Percentiles rank a stretch among this genome's conserved stretches.
Conservation (phyloP, 805 yeast genomes). For the Starmerella stigmatis region DNA sequence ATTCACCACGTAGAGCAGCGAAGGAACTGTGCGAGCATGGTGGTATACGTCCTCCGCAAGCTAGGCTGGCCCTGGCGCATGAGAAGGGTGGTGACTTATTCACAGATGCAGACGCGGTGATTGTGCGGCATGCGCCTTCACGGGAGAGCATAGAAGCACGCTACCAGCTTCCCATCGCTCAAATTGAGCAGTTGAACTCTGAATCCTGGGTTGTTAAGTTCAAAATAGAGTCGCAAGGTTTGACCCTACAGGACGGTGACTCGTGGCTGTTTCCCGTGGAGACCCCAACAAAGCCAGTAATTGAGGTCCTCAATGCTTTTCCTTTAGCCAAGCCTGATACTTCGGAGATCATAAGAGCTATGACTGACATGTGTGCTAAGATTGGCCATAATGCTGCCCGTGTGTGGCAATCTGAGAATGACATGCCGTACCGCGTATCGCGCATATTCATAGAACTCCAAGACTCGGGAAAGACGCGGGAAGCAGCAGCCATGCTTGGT, state of each 20-base stretch:
- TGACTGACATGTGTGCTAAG: conserved; percentile 5
- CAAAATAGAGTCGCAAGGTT: not conserved
- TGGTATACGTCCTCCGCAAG: not conserved
- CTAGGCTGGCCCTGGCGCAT: not conserved
- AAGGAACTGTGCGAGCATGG: not conserved
- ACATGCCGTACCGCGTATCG: conserved; percentile 3
- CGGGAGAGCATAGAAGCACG: not conserved
- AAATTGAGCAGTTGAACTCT: not conserved
- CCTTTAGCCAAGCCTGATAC: not conserved
- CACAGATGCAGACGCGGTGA: not conserved
- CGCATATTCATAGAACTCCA: conserved; percentile 10
- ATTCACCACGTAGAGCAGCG: not conserved
- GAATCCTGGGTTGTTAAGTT: not conserved
- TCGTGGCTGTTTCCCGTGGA: not conserved
- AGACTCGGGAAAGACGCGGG: not conserved
- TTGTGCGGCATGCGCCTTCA: not conserved
- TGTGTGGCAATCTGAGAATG: not conserved
- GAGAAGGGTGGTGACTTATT: not conserved
- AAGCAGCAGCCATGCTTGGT: conserved; percentile 9
- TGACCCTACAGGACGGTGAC: not conserved
- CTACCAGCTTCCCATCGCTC: not conserved
- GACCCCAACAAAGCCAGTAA: not conserved
- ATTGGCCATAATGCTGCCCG: not conserved
- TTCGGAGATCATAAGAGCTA: not conserved
- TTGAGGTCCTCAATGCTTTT: conserved; percentile 15